These are phyloP conservation scores for Solanum hybrid DNA, from an alignment of 305 asterid species.

Conservation along the genomic window DNA sequence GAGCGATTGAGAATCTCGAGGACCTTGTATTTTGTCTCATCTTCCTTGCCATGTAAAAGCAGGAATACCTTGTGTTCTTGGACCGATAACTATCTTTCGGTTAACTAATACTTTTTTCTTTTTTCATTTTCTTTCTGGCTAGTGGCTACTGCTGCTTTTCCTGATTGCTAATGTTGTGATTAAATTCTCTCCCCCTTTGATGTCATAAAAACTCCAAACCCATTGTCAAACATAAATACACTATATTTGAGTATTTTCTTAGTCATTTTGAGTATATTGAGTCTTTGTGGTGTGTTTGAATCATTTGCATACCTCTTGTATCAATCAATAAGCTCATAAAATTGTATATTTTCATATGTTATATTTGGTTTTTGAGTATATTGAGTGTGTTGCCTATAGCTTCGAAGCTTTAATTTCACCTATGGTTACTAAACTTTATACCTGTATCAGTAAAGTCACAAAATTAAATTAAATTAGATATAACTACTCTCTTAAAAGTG, in stretches of 20 bases:
- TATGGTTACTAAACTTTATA: not conserved
- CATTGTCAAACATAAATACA: not conserved
- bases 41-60: not conserved
- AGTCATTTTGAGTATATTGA: slow-evolving; percentile 6
- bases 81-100: not conserved
- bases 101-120: not conserved
- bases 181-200: not conserved
- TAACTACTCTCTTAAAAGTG: not conserved
- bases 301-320: not conserved
- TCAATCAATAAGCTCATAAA: not conserved
- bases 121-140: not conserved
- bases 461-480: not conserved
- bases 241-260: not conserved
- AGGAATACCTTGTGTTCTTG: not conserved
- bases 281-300: slow-evolving; percentile 12
- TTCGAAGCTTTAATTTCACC: not conserved
- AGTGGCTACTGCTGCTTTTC: not conserved
- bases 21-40: not conserved
- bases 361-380: not conserved
- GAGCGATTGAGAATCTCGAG: not conserved
- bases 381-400: not conserved
- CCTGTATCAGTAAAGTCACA: not conserved
- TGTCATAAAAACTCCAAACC: not conserved
- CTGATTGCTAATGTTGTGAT: not conserved
- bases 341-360: not conserved